Conservation (phyloP, 2,329 filamentous ascomycete genomes). For the Bipolaris cookei region DNA sequence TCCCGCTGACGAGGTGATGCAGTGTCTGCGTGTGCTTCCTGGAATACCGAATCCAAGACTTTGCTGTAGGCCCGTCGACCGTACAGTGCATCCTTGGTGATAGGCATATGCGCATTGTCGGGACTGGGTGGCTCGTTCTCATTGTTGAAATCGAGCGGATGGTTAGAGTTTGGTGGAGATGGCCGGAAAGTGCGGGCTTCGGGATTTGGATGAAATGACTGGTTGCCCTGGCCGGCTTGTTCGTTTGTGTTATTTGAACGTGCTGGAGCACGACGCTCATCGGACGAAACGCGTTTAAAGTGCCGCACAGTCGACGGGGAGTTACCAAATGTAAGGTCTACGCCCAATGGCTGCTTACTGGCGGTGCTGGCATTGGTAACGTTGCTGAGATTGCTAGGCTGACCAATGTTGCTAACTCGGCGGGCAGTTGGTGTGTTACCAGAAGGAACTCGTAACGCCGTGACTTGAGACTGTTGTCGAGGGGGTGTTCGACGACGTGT, state of each 20-base stretch:
- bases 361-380: conserved; percentile 43
- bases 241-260: conserved; percentile 38
- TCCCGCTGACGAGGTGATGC: conserved; percentile 75
- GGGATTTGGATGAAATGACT: conserved; percentile 45
- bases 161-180: conserved; percentile 42
- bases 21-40: conserved; percentile 85
- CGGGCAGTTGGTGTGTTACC: conserved; percentile 53
- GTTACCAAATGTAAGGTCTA: conserved; percentile 94
- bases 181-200: conserved; percentile 47
- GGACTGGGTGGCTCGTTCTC: conserved; percentile 66
- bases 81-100: conserved; percentile 78
- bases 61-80: conserved; percentile 83
- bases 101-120: conserved; percentile 60
- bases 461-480: conserved; percentile 49
- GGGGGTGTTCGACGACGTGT: conserved; percentile 38
- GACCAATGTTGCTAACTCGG: conserved; percentile 47
- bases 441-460: conserved; percentile 45
- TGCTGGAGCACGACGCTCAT: conserved; percentile 48
- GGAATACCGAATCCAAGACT: conserved; percentile 80
- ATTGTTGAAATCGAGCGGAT: conserved; percentile 51
- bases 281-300: conserved; percentile 85
- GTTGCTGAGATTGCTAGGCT: conserved; percentile 52
- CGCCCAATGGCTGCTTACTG: conserved; percentile 76
- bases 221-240: conserved; percentile 18
- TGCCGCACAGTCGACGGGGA: conserved; percentile 88